phyloP scores from a whole-genome alignment of 805 yeast genomes.

The Peterozyma toletana region DNA sequence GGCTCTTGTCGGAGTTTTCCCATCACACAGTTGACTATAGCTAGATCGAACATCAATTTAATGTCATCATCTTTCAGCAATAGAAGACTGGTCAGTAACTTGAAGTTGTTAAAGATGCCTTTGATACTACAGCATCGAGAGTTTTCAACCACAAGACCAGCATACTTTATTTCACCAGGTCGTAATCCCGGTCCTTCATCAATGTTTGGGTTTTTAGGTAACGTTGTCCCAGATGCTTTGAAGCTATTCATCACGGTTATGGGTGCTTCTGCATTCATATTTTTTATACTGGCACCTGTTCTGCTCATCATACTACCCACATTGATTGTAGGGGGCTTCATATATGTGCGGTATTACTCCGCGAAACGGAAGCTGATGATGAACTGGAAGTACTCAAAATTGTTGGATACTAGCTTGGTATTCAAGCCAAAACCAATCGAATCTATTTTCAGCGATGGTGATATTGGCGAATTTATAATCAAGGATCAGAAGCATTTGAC shows the following conservation, averaged over 20 bases:
- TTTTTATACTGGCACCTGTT: constrained; percentile 24
- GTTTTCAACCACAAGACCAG: neutral
- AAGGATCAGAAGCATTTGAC: constrained; percentile 21
- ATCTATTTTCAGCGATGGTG: neutral
- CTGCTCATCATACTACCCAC: constrained; percentile 24
- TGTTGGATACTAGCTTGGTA: constrained; percentile 17
- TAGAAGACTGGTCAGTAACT: neutral
- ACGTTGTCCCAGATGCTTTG: constrained; percentile 19
- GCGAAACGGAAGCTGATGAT: constrained; percentile 10
- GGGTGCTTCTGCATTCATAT: constrained; percentile 17
- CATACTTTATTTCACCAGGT: neutral
- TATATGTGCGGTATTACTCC: constrained; percentile 11
- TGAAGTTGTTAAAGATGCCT: neutral
- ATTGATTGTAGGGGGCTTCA: constrained; percentile 17
- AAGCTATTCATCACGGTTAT: constrained; percentile 18
- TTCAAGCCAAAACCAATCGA: constrained; percentile 13
- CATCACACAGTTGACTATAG: neutral
- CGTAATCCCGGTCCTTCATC: neutral
- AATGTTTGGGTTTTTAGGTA: neutral
- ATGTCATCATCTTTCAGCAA: neutral
- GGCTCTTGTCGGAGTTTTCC: too few relatives aligned
- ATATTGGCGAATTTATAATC: constrained; percentile 10
- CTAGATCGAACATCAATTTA: neutral
- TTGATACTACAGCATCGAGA: neutral
- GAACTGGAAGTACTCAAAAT: constrained; percentile 14